These are phyloP conservation scores for Pythium folliculosum DNA, from an alignment of 352 stramenopile genomes.

Conservation along the genomic window DNA sequence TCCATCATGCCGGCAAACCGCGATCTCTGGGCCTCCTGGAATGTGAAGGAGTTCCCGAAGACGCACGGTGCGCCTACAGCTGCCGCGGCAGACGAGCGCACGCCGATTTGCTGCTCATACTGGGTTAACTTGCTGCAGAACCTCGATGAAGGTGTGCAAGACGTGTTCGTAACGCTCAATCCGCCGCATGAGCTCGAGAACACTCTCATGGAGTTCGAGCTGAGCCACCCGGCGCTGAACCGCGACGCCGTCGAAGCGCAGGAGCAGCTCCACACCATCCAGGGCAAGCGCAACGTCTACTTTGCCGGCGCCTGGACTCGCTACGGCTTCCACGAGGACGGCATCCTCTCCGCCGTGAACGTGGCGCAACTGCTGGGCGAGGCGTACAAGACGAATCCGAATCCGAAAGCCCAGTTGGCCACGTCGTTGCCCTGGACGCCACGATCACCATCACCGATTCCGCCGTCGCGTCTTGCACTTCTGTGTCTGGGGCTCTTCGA, in stretches of 20 bases:
- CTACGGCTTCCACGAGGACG: conserved; percentile 93
- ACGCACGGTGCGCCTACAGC: not conserved
- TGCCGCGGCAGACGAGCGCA: conserved; percentile 35
- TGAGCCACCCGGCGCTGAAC: conserved; percentile 85
- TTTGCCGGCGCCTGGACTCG: conserved; percentile 88
- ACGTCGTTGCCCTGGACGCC: conserved; percentile 22
- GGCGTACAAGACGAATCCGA: conserved; percentile 16
- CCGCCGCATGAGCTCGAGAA: conserved; percentile 55
- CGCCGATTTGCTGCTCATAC: conserved; percentile 67
- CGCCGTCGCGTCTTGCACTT: conserved; percentile 19
- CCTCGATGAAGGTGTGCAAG: conserved; percentile 44
- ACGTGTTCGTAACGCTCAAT: conserved; percentile 91
- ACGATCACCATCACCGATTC: conserved; percentile 24
- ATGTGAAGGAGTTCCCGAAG: conserved; percentile 67
- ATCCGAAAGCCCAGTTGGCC: not conserved
- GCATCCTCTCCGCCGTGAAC: conserved; percentile 35
- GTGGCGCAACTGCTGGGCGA: conserved; percentile 20
- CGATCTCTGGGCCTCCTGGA: conserved; percentile 84
- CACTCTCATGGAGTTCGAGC: conserved; percentile 47
- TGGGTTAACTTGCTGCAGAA: conserved; percentile 89
- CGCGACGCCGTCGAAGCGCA: conserved; percentile 51
- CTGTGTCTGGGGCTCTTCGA: conserved; percentile 24
- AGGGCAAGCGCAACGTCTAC: conserved; percentile 82
- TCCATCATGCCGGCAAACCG: conserved; percentile 68
- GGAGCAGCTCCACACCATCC: conserved; percentile 43